phyloP scores from a whole-genome alignment of 2,329 filamentous ascomycete species.

The Plectosphaerella plurivora region DNA sequence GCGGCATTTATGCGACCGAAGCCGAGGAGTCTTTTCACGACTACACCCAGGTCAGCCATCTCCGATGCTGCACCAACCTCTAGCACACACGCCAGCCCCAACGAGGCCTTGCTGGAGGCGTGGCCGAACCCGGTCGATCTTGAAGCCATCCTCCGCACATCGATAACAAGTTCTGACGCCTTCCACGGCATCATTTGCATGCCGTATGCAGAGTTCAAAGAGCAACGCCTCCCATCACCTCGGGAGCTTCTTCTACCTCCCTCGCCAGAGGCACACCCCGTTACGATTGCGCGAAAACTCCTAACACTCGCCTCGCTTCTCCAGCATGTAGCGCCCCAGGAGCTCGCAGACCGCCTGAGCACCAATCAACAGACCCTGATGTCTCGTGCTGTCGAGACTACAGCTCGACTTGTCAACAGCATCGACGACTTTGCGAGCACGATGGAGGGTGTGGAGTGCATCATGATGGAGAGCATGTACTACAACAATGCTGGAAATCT shows the following conservation, averaged over 20 bases:
- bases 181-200: constrained; percentile 30
- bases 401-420: constrained; percentile 36
- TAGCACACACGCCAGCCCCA: constrained; percentile 17
- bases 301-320: constrained; percentile 40
- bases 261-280: constrained; percentile 32
- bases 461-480: constrained; percentile 43
- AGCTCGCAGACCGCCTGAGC: constrained; percentile 16
- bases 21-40: no score
- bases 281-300: constrained; percentile 41
- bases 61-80: no score
- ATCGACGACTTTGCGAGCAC: constrained; percentile 48
- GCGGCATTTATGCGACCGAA: no score
- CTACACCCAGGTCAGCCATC: no score
- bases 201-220: constrained; percentile 19
- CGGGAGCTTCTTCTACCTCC: constrained; percentile 22
- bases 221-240: constrained; percentile 14
- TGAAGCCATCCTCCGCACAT: constrained; percentile 31
- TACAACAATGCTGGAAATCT: constrained; percentile 50
- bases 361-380: constrained; percentile 20
- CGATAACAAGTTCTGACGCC: constrained; percentile 17
- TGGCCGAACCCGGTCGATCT: constrained; percentile 35
- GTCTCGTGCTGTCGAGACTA: constrained; percentile 23
- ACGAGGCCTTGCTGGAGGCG: constrained; percentile 23
- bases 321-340: constrained; percentile 35
- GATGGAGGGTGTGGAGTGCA: constrained; percentile 47